Conservation (phyloP, 2,329 filamentous ascomycete genomes). For the Venturia aucupariae region DNA sequence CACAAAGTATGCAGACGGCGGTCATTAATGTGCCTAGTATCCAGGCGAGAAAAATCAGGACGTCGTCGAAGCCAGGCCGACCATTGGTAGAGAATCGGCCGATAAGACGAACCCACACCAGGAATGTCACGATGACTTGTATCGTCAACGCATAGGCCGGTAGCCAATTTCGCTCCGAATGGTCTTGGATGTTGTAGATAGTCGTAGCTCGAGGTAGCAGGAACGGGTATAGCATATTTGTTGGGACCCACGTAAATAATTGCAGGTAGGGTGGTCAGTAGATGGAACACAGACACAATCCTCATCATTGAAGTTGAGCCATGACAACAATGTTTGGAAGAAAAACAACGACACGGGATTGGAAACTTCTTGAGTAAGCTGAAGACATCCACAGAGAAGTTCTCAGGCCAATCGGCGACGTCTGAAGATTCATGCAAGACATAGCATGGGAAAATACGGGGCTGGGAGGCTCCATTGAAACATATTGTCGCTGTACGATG, state of each 20-base stretch:
- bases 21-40: constrained; percentile 12
- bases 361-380: not conserved
- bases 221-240: not conserved
- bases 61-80: constrained; percentile 12
- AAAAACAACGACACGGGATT: not conserved
- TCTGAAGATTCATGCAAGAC: not conserved
- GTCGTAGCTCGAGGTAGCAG: not conserved
- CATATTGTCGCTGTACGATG: not conserved
- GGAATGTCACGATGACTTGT: constrained; percentile 10
- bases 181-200: not conserved
- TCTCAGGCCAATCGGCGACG: not conserved
- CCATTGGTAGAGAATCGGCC: constrained; percentile 6
- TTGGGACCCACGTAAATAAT: not conserved
- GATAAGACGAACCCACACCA: constrained; percentile 12
- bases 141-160: constrained; percentile 11
- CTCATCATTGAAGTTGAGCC: not conserved
- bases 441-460: not conserved
- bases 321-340: not conserved
- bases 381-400: not conserved
- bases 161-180: constrained; percentile 9
- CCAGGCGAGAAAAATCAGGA: constrained; percentile 15
- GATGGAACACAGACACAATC: not conserved
- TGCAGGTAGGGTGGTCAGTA: not conserved
- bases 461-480: not conserved
- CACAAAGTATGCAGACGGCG: constrained; percentile 9